phyloP scores from a whole-genome alignment of 257 asterid species.

The Scutellaria minor region DNA sequence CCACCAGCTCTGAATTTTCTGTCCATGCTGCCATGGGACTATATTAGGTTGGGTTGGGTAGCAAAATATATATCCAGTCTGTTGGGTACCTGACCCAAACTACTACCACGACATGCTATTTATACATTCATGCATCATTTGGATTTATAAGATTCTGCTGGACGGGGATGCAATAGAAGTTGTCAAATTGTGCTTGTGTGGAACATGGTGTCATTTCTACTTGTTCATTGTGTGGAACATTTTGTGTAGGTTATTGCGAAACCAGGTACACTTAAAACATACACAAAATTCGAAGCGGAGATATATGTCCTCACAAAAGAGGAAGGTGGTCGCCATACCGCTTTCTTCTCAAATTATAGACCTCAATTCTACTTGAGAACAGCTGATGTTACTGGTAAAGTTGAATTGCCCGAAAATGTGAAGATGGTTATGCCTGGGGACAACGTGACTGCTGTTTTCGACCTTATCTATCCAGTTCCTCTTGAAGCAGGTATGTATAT shows the following conservation, averaged over 20 bases:
- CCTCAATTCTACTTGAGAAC: constrained; percentile 99
- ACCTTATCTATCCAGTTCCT: constrained; percentile 88
- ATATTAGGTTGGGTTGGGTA: too few species aligned
- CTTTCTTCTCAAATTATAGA: constrained; percentile 90
- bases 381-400: constrained; percentile 98
- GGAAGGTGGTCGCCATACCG: constrained; percentile 99
- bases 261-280: constrained; percentile 79
- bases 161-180: too few species aligned
- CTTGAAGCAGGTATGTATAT: constrained; percentile 71
- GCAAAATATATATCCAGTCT: too few species aligned
- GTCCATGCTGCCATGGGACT: too few species aligned
- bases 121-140: too few species aligned
- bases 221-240: constrained; percentile 2
- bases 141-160: too few species aligned
- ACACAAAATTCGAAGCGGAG: constrained; percentile 95
- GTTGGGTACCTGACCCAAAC: too few species aligned
- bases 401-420: constrained; percentile 92
- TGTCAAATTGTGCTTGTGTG: background rate
- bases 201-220: background rate
- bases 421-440: constrained; percentile 99
- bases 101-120: too few species aligned
- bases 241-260: constrained; percentile 84
- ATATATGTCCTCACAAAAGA: constrained; percentile 97
- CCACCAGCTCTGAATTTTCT: too few species aligned
- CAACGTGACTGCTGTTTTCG: constrained; percentile 93